A percentile compares a stretch with the other conserved stretches of the same genome.
Evolutionary conservation across 208 protist genomes (phyloP).

Genomic region (Strigomonas culicis): DNA sequence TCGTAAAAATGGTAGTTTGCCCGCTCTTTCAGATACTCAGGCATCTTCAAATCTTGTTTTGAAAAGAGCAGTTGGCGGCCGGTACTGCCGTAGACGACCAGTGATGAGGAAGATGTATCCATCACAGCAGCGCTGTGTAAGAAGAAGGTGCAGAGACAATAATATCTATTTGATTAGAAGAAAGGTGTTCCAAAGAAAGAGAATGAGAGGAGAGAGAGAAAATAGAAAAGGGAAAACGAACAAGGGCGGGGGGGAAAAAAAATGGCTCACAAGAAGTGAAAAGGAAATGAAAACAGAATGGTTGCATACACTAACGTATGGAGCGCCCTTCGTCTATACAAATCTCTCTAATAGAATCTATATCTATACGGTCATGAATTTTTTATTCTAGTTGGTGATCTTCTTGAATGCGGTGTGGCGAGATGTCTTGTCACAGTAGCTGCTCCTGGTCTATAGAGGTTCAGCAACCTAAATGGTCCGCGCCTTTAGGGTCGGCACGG

Average conservation of each 20-base stretch:
- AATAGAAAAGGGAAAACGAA: background rate
- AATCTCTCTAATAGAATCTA: background rate
- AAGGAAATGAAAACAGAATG: background rate
- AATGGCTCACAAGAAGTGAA: background rate
- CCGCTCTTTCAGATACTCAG: conserved; percentile 34
- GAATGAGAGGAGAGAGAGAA: conserved; percentile 2
- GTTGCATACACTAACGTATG: background rate
- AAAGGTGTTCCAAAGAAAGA: background rate
- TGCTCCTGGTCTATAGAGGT: background rate
- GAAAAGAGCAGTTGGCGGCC: conserved; percentile 67
- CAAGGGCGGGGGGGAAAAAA: background rate
- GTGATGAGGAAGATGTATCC: conserved; percentile 11
- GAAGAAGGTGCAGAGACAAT: background rate
- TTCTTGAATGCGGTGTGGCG: no score
- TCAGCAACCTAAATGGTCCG: background rate
- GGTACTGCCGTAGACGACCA: conserved; percentile 80
- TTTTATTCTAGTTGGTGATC: no score
- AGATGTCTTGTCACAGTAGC: background rate
- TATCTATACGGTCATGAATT: conserved; percentile 1
- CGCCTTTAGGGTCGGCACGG: background rate
- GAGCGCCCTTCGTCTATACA: background rate
- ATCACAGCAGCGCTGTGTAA: background rate
- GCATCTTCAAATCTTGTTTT: conserved; percentile 65
- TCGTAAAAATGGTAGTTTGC: conserved; percentile 63
- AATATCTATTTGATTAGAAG: background rate